A percentile compares a stretch with the other conserved stretches of the same genome.
Conservation (phyloP, 1,139 yeast species). For the Geotrichum candidum region DNA sequence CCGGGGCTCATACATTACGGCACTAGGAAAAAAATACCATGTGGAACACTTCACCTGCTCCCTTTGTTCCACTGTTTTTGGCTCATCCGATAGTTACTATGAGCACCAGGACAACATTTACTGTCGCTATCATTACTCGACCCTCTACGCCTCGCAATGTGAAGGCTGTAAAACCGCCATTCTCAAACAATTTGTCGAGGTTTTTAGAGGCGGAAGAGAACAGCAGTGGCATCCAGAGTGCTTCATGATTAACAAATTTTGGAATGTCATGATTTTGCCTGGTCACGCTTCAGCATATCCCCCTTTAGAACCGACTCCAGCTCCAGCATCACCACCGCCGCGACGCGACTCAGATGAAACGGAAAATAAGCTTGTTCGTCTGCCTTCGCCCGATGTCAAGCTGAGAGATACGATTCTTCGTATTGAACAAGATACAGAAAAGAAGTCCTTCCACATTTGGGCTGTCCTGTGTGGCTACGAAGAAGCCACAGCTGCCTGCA, state of each 20-base stretch:
- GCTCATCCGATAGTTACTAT: conserved; percentile 86
- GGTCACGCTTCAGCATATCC: conserved; percentile 4
- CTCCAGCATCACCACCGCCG: neutral
- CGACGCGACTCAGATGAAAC: conserved; percentile 29
- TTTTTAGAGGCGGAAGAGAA: conserved; percentile 84
- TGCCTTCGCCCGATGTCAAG: conserved; percentile 31
- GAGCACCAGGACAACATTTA: conserved; percentile 79
- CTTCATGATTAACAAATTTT: conserved; percentile 93
- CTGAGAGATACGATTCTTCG: conserved; percentile 50
- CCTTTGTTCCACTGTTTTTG: conserved; percentile 81
- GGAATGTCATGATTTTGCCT: conserved; percentile 59
- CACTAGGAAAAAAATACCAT: conserved; percentile 86
- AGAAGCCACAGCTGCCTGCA: conserved; percentile 86
- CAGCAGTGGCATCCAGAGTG: conserved; percentile 99
- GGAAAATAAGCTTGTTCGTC: conserved; percentile 29
- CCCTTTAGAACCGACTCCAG: neutral
- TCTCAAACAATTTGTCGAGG: conserved; percentile 88
- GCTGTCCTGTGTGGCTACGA: conserved; percentile 80
- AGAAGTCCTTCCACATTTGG: conserved; percentile 78
- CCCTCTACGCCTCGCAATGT: conserved; percentile 78
- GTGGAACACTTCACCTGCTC: conserved; percentile 93
- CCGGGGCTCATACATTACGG: conserved; percentile 90
- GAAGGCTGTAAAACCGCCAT: conserved; percentile 92
- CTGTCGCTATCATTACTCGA: conserved; percentile 89
- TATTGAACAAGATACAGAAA: conserved; percentile 59